Conservation (phyloP, 2,329 filamentous ascomycete genomes). For the Simplicillium sp. region DNA sequence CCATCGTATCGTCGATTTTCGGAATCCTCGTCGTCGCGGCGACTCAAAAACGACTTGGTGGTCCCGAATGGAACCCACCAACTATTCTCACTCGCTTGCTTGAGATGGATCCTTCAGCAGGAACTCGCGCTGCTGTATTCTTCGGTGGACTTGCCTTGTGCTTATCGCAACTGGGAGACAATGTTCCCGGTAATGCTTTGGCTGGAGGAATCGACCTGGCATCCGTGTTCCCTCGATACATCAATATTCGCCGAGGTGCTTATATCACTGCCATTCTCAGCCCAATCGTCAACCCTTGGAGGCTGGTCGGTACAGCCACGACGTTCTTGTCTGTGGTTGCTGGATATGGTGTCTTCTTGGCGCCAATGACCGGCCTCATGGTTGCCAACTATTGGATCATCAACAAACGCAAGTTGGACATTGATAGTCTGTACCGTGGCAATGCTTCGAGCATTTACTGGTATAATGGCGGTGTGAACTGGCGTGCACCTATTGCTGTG, state of each 20-base stretch:
- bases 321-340: constrained; percentile 25
- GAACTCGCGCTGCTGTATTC: constrained; percentile 25
- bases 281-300: constrained; percentile 27
- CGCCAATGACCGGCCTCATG: constrained; percentile 30
- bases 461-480: constrained; percentile 29
- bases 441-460: constrained; percentile 25
- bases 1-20: constrained; percentile 23
- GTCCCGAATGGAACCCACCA: constrained; percentile 28
- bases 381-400: constrained; percentile 24
- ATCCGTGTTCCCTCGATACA: constrained; percentile 23
- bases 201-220: constrained; percentile 29
- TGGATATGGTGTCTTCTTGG: constrained; percentile 26
- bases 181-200: constrained; percentile 25
- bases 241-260: constrained; percentile 28
- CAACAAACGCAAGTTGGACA: constrained; percentile 21
- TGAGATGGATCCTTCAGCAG: constrained; percentile 17
- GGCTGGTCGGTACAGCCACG: constrained; percentile 25
- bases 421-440: constrained; percentile 23
- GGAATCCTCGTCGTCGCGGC: constrained; percentile 30
- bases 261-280: constrained; percentile 25
- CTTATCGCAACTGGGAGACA: constrained; percentile 26
- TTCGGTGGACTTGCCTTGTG: constrained; percentile 26
- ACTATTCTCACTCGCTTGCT: constrained; percentile 22
- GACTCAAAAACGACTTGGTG: constrained; percentile 24
- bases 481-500: constrained; percentile 28